Base-by-base conservation (phyloP, 208 protist genomes). In the Crithidia bombi region DNA sequence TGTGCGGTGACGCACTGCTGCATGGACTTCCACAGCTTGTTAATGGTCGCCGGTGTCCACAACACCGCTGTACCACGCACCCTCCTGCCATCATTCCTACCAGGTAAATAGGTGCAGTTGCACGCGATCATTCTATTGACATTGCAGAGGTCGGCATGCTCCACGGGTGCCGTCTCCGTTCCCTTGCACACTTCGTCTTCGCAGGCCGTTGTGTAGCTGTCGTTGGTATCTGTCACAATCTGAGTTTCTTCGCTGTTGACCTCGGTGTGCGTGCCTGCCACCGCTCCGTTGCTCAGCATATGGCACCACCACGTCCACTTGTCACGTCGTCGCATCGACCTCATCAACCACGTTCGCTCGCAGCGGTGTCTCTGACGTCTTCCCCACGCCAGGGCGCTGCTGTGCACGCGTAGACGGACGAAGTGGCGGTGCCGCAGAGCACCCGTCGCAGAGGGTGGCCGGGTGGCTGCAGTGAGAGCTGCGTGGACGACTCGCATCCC, bases 301-400 rank as follows among this genome's bases (percentile, higher is more conserved):
- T n/a, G n/a, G n/a, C n/a, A n/a, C n/a, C n/a, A n/a, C 46, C 46
- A 51, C 21, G 46, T 28, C 46, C 46, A 51, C 46, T 23, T 30
- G 46, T n/a, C n/a, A n/a, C n/a, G n/a, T n/a, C n/a, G n/a, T n/a
- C n/a, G n/a, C n/a, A n/a, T n/a, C 38, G 38, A 43, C 38, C 38
- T 17, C 7, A 43, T 51, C 46, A 56, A 9, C n/a, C 5, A 54
- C 25, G 5, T n/a, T n/a, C n/a, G n/a, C n/a, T n/a, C n/a, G n/a
- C n/a, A n/a, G n/a, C 51, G 25, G 25, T 28, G 30, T 21, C 30
- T 56, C n/a, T n/a, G n/a, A n/a, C n/a, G n/a, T 33, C 51, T 2
- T 9, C 38, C 5, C 54, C 33, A 38, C 30, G 9, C 7, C 33
- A 19, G n/a, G 3, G 19, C 54, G 35, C 54, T 59, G 54, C 17